Evolutionary conservation across 116 monocot species (phyloP), one percentile per base, ranked within the genome.

Genomic region (Trichopus zeylanicus): DNA sequence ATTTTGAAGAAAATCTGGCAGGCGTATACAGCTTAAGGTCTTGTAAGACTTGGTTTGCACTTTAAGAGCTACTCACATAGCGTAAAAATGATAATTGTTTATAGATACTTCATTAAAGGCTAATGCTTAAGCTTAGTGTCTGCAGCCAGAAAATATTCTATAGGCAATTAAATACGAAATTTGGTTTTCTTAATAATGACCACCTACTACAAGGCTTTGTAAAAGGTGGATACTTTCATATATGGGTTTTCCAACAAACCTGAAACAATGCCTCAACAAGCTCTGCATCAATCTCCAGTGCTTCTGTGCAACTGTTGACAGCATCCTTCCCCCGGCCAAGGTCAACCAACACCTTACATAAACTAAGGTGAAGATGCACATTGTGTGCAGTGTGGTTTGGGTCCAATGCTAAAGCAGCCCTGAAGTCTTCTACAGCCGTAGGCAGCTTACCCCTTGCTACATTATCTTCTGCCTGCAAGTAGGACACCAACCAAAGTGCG

Each of bases 321-420:
- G 97, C 97, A 77, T 97, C 97, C 21, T 97, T 87, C 66, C 97
- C 97, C 74, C 97, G 79, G 15, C 91, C 97, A 69, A 97, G 84
- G 56, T 91, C 87, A 56, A 97, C 91, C 68, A 84, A 75, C 24
- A 77, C 74, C 63, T 97, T 97, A 53, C 97, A 97, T 55, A 97
- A 71, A 47, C 81, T 84, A 65, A 97, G 87, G 59, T 87, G 62
- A 69, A 90, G 84, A 78, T 91, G 81, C 29, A 97, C 87, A 70
- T 97, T 97, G 67, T 90, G 76, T 51, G 91, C 74, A 57, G 26
- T 68, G 61, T 97, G 97, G 70, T n/a, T 73, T 5, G 91, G 87
- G 29, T 97, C 97, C 64, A 91, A 20, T 37, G 79, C 71, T 39
- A 97, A 72, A 59, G 97, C 97, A 26, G 87, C 73, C 71, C 81